A percentile compares a stretch with the other conserved stretches of the same genome.
These are phyloP conservation scores for Pythium grandisporangium DNA, from an alignment of 352 stramenopile genomes.

Conservation along the genomic window DNA sequence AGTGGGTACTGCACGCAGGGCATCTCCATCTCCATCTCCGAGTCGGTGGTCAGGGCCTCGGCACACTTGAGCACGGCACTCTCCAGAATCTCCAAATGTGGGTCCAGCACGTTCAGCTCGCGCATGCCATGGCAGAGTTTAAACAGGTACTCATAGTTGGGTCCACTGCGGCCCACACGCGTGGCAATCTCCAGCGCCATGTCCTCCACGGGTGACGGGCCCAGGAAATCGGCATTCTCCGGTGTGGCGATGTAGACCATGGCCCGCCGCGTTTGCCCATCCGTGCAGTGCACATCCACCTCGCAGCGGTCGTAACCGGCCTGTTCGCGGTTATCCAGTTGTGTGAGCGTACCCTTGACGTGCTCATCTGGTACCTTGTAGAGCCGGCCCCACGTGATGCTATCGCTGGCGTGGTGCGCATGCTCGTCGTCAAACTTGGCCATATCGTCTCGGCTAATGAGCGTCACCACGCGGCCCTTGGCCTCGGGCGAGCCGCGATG, in stretches of 20 bases:
- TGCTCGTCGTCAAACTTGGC: slow-evolving; percentile 64
- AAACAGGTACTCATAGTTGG: slow-evolving; percentile 83
- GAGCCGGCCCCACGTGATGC: slow-evolving; percentile 77
- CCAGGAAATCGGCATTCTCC: slow-evolving; percentile 79
- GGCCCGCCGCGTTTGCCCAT: slow-evolving; percentile 51
- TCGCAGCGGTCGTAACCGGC: slow-evolving; percentile 72
- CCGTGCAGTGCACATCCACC: slow-evolving; percentile 70
- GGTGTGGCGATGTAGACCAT: slow-evolving; percentile 82
- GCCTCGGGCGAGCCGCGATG: slow-evolving; percentile 72
- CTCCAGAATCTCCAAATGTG: slow-evolving; percentile 67
- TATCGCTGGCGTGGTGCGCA: slow-evolving; percentile 46
- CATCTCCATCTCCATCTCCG: too few relatives aligned
- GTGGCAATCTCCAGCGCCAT: slow-evolving; percentile 81
- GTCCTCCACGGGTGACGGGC: slow-evolving; percentile 47
- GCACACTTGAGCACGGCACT: slow-evolving; percentile 54
- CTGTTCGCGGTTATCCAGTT: slow-evolving; percentile 82
- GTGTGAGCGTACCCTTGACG: slow-evolving; percentile 57
- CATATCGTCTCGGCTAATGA: slow-evolving; percentile 75
- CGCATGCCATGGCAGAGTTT: slow-evolving; percentile 78
- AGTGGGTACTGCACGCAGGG: too few relatives aligned
- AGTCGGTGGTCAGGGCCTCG: slow-evolving; percentile 20
- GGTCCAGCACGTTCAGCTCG: slow-evolving; percentile 57
- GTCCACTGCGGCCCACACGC: slow-evolving; percentile 51
- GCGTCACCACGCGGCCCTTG: slow-evolving; percentile 78
- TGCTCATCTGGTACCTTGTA: slow-evolving; percentile 81